These are phyloP conservation scores for Aspergillus intermedius DNA, from an alignment of 2,329 filamentous ascomycete genomes.

Conservation along the genomic window DNA sequence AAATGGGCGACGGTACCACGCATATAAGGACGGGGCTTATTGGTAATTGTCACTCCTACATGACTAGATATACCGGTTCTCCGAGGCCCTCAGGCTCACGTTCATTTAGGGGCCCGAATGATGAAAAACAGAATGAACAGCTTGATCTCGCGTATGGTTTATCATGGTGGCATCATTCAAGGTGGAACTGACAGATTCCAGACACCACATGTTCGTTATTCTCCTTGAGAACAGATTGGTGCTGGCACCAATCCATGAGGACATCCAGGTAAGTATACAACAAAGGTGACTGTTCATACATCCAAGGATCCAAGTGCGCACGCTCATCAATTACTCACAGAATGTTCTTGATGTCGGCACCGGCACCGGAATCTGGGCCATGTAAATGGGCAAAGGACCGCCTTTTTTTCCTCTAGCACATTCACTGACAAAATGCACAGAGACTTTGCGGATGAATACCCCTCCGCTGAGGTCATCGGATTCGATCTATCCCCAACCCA, in stretches of 20 bases:
- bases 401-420: neutral
- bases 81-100: neutral
- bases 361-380: conserved; percentile 17
- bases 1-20: conserved; percentile 27
- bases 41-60: conserved; percentile 8
- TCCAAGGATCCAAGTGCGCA: neutral
- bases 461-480: conserved; percentile 51
- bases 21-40: conserved; percentile 26
- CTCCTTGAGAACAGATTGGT: conserved; percentile 17
- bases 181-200: conserved; percentile 2
- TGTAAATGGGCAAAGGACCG: conserved; percentile 7
- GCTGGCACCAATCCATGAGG: conserved; percentile 12
- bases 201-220: conserved; percentile 21
- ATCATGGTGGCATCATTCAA: neutral
- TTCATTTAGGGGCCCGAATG: conserved; percentile 16
- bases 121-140: conserved; percentile 19
- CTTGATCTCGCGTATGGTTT: conserved; percentile 17
- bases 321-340: conserved; percentile 3
- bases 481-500: conserved; percentile 61
- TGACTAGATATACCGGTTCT: neutral
- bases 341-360: conserved; percentile 19
- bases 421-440: conserved; percentile 2
- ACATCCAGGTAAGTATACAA: conserved; percentile 10
- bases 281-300: neutral
- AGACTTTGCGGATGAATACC: conserved; percentile 36